Evolutionary conservation across 352 stramenopile species (phyloP).

Genomic region (Phytophthora nicotianae): DNA sequence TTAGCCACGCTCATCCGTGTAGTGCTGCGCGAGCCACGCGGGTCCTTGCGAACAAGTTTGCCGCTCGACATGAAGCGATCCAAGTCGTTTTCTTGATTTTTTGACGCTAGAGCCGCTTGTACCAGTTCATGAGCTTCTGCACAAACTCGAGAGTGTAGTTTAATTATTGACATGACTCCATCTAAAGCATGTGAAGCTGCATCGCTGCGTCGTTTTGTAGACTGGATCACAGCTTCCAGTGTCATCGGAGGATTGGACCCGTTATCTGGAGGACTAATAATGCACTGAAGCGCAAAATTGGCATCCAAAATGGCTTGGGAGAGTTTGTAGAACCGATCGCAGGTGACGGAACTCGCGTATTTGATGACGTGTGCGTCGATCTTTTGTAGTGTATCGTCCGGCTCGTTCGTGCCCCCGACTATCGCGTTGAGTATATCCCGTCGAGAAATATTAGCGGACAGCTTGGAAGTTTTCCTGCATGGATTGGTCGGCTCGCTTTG

Average conservation of each 20-base stretch:
- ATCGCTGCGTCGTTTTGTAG: constrained; percentile 42
- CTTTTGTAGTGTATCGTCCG: constrained; percentile 35
- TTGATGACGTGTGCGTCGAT: constrained; percentile 37
- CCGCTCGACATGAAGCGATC: constrained; percentile 23
- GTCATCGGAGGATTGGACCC: neutral
- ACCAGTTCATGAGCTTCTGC: constrained; percentile 37
- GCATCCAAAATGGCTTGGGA: constrained; percentile 32
- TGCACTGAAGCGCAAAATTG: constrained; percentile 11
- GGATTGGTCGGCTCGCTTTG: neutral
- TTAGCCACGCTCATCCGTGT: constrained; percentile 31
- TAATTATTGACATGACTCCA: constrained; percentile 38
- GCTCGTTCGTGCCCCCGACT: neutral
- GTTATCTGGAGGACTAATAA: constrained; percentile 5
- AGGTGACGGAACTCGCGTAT: constrained; percentile 32
- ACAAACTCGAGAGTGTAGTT: constrained; percentile 48
- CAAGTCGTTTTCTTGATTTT: constrained; percentile 14
- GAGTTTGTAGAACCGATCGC: constrained; percentile 48
- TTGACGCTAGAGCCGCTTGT: neutral
- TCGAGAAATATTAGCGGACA: constrained; percentile 7
- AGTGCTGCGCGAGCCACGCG: neutral
- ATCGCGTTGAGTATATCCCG: constrained; percentile 8
- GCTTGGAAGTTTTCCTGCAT: constrained; percentile 2
- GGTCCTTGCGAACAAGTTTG: constrained; percentile 11
- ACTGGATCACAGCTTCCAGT: constrained; percentile 23
- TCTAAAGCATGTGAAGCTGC: constrained; percentile 39